Conservation (phyloP, 148 eudicot genomes). For the Amaranthus hypochondriacus region DNA sequence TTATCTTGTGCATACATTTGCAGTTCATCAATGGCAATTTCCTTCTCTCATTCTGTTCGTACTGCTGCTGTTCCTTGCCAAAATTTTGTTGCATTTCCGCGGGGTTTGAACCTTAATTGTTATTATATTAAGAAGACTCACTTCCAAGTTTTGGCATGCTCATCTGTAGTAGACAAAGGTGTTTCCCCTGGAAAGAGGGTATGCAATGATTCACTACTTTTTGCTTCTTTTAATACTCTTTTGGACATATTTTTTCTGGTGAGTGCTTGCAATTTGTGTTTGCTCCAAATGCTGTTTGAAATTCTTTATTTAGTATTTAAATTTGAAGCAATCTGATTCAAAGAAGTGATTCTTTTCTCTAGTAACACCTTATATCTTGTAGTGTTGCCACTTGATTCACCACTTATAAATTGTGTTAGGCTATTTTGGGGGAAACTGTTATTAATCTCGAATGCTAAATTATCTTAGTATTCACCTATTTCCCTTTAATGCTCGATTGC, state of each 20-base stretch:
- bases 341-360: neutral
- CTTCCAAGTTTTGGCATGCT: slow-evolving; percentile 28
- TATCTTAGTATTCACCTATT: neutral
- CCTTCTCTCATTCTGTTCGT: slow-evolving; percentile 8
- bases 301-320: neutral
- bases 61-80: slow-evolving; percentile 12
- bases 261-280: too few relatives aligned
- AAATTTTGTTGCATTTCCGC: neutral
- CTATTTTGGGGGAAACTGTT: neutral
- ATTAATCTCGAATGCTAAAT: neutral
- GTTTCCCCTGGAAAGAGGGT: slow-evolving; percentile 21
- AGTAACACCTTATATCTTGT: neutral
- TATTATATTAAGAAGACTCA: slow-evolving; percentile 14
- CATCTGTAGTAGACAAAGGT: slow-evolving; percentile 17
- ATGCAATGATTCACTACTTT: neutral
- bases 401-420: neutral
- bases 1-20: neutral
- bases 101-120: neutral
- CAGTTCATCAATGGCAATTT: slow-evolving; percentile 22
- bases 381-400: neutral
- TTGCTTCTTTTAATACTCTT: neutral
- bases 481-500: neutral
- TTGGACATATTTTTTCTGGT: neutral
- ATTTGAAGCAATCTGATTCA: neutral
- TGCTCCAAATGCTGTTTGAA: neutral